These are phyloP conservation scores for Colletotrichum australisinense DNA, from an alignment of 2,329 filamentous ascomycete genomes.

Conservation along the genomic window DNA sequence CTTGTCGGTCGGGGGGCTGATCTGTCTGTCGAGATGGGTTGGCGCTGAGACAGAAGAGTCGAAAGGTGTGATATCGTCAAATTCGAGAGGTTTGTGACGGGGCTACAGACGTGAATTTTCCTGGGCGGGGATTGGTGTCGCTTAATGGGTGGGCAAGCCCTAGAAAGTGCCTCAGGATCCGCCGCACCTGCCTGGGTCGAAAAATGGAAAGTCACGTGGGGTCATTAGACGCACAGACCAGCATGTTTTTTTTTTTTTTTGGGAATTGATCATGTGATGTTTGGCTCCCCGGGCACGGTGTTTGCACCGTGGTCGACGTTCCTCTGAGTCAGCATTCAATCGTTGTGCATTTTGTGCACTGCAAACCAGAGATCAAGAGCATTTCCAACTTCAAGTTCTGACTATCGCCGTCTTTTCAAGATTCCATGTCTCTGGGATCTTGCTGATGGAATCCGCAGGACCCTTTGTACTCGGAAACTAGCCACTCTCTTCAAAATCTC, in stretches of 20 bases:
- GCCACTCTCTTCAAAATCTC: too few species aligned
- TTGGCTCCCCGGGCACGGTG: not conserved
- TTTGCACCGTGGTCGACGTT: conserved; percentile 17
- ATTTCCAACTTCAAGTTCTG: not conserved
- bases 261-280: not conserved
- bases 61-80: conserved; percentile 35
- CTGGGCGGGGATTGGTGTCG: conserved; percentile 22
- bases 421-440: not conserved
- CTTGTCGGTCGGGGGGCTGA: conserved; percentile 62
- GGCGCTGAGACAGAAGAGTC: conserved; percentile 35
- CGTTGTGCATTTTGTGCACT: not conserved
- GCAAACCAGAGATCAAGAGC: not conserved
- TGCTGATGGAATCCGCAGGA: not conserved
- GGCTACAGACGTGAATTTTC: conserved; percentile 32
- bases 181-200: not conserved
- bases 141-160: conserved; percentile 56
- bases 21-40: conserved; percentile 43
- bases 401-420: not conserved
- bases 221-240: not conserved
- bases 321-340: conserved; percentile 12
- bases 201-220: conserved; percentile 18
- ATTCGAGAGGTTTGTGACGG: conserved; percentile 31
- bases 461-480: too few species aligned
- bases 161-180: conserved; percentile 42
- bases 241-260: too few species aligned